A percentile compares a stretch with the other conserved stretches of the same genome.
These are phyloP conservation scores for Phtheirospermum japonicum DNA, from an alignment of 257 asterid species.

Conservation along the genomic window DNA sequence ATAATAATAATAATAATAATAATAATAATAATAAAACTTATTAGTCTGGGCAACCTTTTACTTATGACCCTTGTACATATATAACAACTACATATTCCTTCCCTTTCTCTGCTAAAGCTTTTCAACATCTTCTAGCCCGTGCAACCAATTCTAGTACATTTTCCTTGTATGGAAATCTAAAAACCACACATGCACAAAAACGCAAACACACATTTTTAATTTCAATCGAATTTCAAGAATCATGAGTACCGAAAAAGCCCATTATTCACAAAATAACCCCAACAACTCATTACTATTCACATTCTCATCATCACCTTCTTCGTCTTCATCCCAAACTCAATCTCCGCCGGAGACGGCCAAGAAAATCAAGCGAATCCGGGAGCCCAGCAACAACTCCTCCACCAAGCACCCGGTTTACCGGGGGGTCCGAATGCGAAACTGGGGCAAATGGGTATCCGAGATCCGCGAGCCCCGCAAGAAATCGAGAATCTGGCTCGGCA, in stretches of 20 bases:
- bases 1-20: background rate
- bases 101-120: constrained; percentile 36
- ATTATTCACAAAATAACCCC: background rate
- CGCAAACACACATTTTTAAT: background rate
- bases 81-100: constrained; percentile 33
- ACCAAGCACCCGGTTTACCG: constrained; percentile 65
- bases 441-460: constrained; percentile 97
- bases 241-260: constrained; percentile 6
- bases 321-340: background rate
- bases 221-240: constrained; percentile 12
- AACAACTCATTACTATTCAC: background rate
- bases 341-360: constrained; percentile 22
- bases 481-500: constrained; percentile 82
- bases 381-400: constrained; percentile 22
- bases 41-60: too few relatives aligned
- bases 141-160: too few relatives aligned
- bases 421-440: constrained; percentile 81
- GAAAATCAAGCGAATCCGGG: constrained; percentile 48
- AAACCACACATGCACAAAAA: constrained; percentile 14
- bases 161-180: constrained; percentile 27
- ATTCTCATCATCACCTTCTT: constrained; percentile 7
- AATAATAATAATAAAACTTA: too few relatives aligned
- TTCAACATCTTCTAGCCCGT: constrained; percentile 13
- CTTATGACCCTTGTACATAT: background rate
- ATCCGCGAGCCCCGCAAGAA: constrained; percentile 84